These are phyloP conservation scores for Russula sp. DNA, from an alignment of 768 basidiomycete genomes.

Conservation along the genomic window DNA sequence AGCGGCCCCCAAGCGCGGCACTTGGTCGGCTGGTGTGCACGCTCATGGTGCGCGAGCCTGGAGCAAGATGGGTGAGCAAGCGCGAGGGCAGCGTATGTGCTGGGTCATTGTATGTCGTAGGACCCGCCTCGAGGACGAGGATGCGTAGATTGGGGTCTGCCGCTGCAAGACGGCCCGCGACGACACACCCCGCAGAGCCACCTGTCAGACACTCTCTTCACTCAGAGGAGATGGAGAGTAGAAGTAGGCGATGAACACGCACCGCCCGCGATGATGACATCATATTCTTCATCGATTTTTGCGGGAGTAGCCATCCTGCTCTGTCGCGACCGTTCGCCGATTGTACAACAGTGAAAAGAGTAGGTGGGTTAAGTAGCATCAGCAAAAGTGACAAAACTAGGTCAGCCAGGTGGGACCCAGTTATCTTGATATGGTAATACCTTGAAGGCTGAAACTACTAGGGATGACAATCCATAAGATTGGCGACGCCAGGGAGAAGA, in stretches of 20 bases:
- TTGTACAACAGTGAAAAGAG: not conserved
- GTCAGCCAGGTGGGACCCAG: no score
- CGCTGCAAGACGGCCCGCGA: conserved; percentile 48
- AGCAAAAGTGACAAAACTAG: no score
- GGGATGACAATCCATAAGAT: no score
- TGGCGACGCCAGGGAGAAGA: no score
- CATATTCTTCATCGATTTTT: conserved; percentile 28
- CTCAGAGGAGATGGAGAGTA: not conserved
- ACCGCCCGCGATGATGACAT: conserved; percentile 59
- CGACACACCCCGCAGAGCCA: conserved; percentile 52
- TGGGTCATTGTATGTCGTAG: conserved; percentile 41
- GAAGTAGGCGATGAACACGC: not conserved
- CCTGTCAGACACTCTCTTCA: conserved; percentile 24
- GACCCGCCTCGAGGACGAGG: conserved; percentile 56
- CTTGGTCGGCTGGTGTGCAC: conserved; percentile 37
- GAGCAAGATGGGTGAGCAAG: conserved; percentile 39
- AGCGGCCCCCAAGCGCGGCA: conserved; percentile 41
- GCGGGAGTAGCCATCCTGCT: conserved; percentile 3
- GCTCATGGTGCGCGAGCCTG: conserved; percentile 39
- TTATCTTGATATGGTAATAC: no score
- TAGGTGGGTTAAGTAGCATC: not conserved
- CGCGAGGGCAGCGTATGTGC: conserved; percentile 51
- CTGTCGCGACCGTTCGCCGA: not conserved
- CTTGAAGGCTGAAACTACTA: no score
- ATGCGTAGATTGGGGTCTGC: conserved; percentile 52